Evolutionary conservation across 2,329 filamentous ascomycete species (phyloP), one percentile per base, ranked within the genome.

Genomic region (Alternaria angustiovoidea): DNA sequence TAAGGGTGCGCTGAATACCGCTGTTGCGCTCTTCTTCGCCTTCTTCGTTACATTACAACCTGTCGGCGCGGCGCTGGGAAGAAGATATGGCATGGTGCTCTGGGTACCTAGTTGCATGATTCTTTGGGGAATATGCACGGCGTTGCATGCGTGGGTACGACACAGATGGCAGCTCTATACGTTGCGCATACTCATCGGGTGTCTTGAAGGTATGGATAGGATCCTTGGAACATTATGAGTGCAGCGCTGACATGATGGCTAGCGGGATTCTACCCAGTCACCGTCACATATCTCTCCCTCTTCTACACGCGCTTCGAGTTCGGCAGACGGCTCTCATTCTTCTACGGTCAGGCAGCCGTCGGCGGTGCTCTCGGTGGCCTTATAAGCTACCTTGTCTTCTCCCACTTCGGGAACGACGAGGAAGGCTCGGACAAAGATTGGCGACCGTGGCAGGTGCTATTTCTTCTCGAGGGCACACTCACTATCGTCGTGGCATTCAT

Each of bases 291-390:
- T 64, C 79, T 88, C 28, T 85, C 84, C 18, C 77, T 85, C 52
- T 88, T 87, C 71, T 88, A 88, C 66, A 85, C 84, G 5, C 81
- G 84, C 44, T 87, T 82, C 72, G 85, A 87, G 63, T 86, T 88
- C 59, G 86, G 81, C 4, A 79, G 80, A 16, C 80, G 85, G 1
- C 72, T 88, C 18, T 84, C 81, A 4, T 73, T 87, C 41, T 87
- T 88, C 68, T 88, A 86, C 63, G 85, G 86, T 7, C 84, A 86
- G 70, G 84, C 83, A 57, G 85, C 85, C 2, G 79, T 87, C 7
- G 84, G 85, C 3, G 85, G 84, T 7, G 85, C 85, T 1, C 78
- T 88, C 34, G 85, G 85, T n/a, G 86, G 86, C 2, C 66, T 86
- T 3, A 74, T 88, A 36, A 83, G 82, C 53, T 86, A 81, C 69